phyloP scores from a whole-genome alignment of 192 early-diverging fungal genomes.

The Coemansia sp. region DNA sequence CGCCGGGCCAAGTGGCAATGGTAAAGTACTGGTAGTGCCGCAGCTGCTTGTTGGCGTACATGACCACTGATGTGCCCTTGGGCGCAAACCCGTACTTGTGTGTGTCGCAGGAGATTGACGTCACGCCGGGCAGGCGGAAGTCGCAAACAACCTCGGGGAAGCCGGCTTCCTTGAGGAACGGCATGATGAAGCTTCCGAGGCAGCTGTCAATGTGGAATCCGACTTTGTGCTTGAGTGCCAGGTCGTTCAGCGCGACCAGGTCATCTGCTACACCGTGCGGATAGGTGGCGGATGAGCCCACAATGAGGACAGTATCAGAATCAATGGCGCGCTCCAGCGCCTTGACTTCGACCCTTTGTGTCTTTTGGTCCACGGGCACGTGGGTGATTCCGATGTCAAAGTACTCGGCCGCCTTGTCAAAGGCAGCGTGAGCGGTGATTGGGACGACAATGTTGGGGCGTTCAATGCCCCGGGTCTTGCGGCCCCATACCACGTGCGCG shows the following conservation, averaged over 20 bases:
- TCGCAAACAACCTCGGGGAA: conserved; percentile 79
- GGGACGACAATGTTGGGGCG: conserved; percentile 92
- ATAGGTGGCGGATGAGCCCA: conserved; percentile 87
- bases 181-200: conserved; percentile 91
- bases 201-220: conserved; percentile 96
- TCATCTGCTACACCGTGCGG: conserved; percentile 94
- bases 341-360: conserved; percentile 71
- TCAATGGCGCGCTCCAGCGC: conserved; percentile 78
- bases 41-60: conserved; percentile 76
- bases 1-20: conserved; percentile 88
- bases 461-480: conserved; percentile 70
- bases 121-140: conserved; percentile 87
- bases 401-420: conserved; percentile 91
- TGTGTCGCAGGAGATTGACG: conserved; percentile 92
- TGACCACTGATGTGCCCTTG: conserved; percentile 93
- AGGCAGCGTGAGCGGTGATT: conserved; percentile 90
- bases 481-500: conserved; percentile 85
- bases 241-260: conserved; percentile 67
- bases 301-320: conserved; percentile 87
- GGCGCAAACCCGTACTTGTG: conserved; percentile 99
- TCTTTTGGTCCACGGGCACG: conserved; percentile 75
- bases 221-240: conserved; percentile 78
- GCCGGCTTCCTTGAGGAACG: conserved; percentile 90
- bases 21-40: conserved; percentile 93
- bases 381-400: conserved; percentile 85